phyloP scores from a whole-genome alignment of 1,284 basidiomycete genomes.

The Ustilago shanxiensis region DNA sequence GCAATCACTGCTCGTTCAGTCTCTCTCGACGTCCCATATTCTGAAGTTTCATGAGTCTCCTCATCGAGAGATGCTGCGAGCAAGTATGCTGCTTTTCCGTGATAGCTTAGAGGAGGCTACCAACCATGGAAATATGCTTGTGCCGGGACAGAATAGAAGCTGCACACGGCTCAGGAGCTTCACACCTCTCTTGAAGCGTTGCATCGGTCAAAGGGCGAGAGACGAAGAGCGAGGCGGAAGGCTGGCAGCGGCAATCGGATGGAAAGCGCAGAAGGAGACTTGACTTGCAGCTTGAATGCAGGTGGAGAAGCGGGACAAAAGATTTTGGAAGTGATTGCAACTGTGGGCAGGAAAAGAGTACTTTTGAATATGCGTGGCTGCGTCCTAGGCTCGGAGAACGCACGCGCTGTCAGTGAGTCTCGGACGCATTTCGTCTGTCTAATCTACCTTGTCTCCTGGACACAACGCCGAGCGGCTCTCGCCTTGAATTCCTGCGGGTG shows the following conservation, averaged over 20 bases:
- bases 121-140: too few relatives aligned
- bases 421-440: slow-evolving; percentile 6
- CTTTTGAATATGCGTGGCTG: slow-evolving; percentile 8
- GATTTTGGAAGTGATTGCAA: neutral
- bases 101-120: too few relatives aligned
- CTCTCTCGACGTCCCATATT: neutral
- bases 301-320: neutral
- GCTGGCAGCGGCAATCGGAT: neutral
- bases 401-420: slow-evolving; percentile 6
- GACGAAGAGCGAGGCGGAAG: neutral
- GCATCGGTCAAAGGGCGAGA: slow-evolving; percentile 4
- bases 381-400: slow-evolving; percentile 23
- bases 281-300: slow-evolving; percentile 6
- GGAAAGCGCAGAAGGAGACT: neutral
- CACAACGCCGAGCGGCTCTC: slow-evolving; percentile 22
- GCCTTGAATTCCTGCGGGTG: neutral
- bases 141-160: neutral
- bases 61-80: too few relatives aligned
- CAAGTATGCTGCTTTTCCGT: too few relatives aligned
- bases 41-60: too few relatives aligned
- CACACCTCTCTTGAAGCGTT: neutral
- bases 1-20: neutral
- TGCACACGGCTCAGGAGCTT: neutral
- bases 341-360: neutral
- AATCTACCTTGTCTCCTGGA: neutral